Evolutionary conservation across 2,329 filamentous ascomycete genomes (phyloP).

Genomic region (Verticillium nubilum): DNA sequence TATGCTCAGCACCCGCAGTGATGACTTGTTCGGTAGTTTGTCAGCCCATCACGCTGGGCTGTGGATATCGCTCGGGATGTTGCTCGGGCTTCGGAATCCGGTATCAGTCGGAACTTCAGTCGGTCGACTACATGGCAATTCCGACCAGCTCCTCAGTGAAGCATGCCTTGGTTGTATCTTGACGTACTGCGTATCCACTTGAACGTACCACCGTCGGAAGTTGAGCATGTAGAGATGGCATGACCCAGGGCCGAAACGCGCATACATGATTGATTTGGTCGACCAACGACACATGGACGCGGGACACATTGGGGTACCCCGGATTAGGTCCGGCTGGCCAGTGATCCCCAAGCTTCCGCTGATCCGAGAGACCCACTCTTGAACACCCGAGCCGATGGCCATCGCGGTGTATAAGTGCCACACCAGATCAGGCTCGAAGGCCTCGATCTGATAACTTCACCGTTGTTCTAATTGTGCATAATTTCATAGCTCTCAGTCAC

Average conservation of each 20-base stretch:
- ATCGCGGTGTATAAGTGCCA: not conserved
- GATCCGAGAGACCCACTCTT: not conserved
- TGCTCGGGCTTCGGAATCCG: too few relatives aligned
- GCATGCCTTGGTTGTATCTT: too few relatives aligned
- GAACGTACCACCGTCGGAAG: not conserved
- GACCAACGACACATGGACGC: not conserved
- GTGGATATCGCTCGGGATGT: too few relatives aligned
- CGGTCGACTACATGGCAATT: too few relatives aligned
- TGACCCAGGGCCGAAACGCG: not conserved
- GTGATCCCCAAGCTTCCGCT: not conserved
- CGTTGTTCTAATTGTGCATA: not conserved
- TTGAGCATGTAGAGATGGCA: not conserved
- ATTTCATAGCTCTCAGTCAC: not conserved
- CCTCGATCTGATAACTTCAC: not conserved
- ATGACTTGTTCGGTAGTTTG: too few relatives aligned
- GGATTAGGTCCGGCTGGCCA: constrained; percentile 1
- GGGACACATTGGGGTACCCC: not conserved
- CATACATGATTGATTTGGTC: not conserved
- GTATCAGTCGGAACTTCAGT: too few relatives aligned
- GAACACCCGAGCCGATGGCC: not conserved
- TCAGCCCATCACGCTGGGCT: too few relatives aligned
- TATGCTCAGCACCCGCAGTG: too few relatives aligned
- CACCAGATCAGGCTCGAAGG: not conserved
- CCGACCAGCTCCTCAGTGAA: too few relatives aligned
- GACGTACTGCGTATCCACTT: not conserved